A percentile compares a stretch with the other conserved stretches of the same genome.
These are phyloP conservation scores for Fonsecaea pedrosoi DNA, from an alignment of 2,329 filamentous ascomycete species.

Conservation along the genomic window DNA sequence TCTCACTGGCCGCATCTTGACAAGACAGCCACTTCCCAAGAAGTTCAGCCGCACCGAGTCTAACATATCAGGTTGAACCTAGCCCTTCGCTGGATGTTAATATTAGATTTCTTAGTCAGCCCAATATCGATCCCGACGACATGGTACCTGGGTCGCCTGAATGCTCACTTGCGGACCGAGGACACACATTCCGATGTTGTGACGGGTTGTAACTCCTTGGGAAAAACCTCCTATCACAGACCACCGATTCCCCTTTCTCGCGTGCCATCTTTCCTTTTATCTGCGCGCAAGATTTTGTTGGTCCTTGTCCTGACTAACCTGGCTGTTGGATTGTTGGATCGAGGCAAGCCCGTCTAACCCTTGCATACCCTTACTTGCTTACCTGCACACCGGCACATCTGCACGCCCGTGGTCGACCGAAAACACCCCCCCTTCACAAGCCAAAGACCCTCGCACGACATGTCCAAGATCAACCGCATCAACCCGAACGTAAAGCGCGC, in stretches of 20 bases:
- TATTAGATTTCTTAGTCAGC: slow-evolving; percentile 25
- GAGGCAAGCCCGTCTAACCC: not conserved
- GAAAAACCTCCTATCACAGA: slow-evolving; percentile 1
- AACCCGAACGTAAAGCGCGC: slow-evolving; percentile 19
- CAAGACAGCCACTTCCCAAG: not conserved
- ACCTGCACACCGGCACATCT: no score
- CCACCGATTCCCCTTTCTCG: not conserved
- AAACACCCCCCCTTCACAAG: not conserved
- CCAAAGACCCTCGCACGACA: not conserved
- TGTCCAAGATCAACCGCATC: slow-evolving; percentile 15
- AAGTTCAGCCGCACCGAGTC: not conserved
- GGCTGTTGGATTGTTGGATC: not conserved
- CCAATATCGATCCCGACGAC: slow-evolving; percentile 23
- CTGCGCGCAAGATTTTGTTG: not conserved
- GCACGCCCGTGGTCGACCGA: not conserved
- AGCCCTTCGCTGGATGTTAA: slow-evolving; percentile 4
- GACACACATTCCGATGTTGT: slow-evolving; percentile 5
- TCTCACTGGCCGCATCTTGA: not conserved
- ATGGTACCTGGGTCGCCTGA: slow-evolving; percentile 15
- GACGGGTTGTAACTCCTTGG: not conserved
- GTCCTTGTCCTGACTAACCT: not conserved
- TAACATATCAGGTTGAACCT: slow-evolving; percentile 4
- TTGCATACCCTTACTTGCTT: not conserved
- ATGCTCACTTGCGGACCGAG: not conserved
- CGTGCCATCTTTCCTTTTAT: not conserved